Conservation (phyloP, 495 filamentous ascomycete genomes). For the Corynascus novoguineensis region DNA sequence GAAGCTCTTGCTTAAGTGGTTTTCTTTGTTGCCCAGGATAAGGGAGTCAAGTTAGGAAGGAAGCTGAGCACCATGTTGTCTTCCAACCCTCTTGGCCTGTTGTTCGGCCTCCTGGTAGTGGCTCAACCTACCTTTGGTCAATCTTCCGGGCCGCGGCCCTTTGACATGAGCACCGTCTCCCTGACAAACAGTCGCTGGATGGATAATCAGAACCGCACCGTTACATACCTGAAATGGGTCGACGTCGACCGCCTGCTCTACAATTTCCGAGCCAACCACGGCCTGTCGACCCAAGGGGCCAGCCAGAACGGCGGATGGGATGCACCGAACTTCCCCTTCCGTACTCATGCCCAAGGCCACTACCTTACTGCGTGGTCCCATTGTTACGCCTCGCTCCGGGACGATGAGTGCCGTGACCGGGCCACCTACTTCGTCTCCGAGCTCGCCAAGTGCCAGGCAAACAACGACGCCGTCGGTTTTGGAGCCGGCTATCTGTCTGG, state of each 20-base stretch:
- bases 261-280: constrained; percentile 34
- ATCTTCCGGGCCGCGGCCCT: constrained; percentile 5
- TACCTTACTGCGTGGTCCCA: constrained; percentile 31
- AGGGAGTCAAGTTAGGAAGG: neutral
- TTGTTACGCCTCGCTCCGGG: constrained; percentile 17
- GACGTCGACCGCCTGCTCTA: constrained; percentile 35
- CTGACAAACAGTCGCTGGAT: constrained; percentile 30
- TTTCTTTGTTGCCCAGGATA: neutral
- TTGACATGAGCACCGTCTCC: constrained; percentile 29
- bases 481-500: constrained; percentile 31
- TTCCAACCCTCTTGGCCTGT: neutral
- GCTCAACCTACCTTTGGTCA: neutral
- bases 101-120: neutral
- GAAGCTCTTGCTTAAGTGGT: no score
- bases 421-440: constrained; percentile 33
- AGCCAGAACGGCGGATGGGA: constrained; percentile 35
- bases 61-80: neutral
- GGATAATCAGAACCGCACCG: constrained; percentile 34
- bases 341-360: constrained; percentile 36
- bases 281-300: constrained; percentile 30
- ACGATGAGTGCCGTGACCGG: constrained; percentile 28
- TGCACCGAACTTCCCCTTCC: constrained; percentile 36
- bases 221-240: constrained; percentile 33
- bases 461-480: constrained; percentile 31
- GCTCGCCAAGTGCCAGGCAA: constrained; percentile 35